Conservation (phyloP, 2,329 filamentous ascomycete genomes). For the Colletotrichum sp. region DNA sequence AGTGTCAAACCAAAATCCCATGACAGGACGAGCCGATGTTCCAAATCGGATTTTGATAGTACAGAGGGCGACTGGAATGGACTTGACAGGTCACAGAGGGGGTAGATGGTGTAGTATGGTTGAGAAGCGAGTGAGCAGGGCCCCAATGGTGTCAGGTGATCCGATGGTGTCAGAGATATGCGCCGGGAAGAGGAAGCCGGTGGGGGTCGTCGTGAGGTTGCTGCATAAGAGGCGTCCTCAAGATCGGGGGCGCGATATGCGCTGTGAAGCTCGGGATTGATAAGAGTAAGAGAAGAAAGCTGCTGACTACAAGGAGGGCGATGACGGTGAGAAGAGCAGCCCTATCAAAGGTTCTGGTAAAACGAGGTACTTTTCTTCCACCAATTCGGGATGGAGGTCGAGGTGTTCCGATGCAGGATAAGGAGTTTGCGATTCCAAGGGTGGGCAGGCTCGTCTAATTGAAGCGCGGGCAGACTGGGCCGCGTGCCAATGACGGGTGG, state of each 20-base stretch:
- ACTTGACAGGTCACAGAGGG: conserved; percentile 3
- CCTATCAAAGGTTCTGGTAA: conserved; percentile 1
- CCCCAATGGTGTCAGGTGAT: conserved; percentile 18
- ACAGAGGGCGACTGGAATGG: neutral
- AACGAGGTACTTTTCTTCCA: conserved; percentile 14
- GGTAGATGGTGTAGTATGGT: conserved; percentile 1
- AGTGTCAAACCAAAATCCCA: conserved; percentile 11
- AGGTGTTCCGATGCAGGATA: neutral
- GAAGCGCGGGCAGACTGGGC: conserved; percentile 11
- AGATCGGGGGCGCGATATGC: conserved; percentile 5
- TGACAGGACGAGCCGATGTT: conserved; percentile 11
- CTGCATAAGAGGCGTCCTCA: conserved; percentile 6
- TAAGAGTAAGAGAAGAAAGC: neutral
- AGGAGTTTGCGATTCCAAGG: neutral
- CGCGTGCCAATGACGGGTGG: conserved; percentile 2
- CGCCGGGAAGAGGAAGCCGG: conserved; percentile 11
- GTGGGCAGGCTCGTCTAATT: conserved; percentile 1
- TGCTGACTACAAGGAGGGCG: neutral
- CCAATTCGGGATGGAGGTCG: conserved; percentile 11
- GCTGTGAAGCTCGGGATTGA: neutral
- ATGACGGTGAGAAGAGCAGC: neutral
- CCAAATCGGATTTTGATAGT: conserved; percentile 1
- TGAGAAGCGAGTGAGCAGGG: conserved; percentile 3
- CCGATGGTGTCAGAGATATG: conserved; percentile 10
- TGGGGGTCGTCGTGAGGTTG: conserved; percentile 21